Base-by-base conservation (phyloP, 2,329 filamentous ascomycete species). In the Lecanicillium sp. region DNA sequence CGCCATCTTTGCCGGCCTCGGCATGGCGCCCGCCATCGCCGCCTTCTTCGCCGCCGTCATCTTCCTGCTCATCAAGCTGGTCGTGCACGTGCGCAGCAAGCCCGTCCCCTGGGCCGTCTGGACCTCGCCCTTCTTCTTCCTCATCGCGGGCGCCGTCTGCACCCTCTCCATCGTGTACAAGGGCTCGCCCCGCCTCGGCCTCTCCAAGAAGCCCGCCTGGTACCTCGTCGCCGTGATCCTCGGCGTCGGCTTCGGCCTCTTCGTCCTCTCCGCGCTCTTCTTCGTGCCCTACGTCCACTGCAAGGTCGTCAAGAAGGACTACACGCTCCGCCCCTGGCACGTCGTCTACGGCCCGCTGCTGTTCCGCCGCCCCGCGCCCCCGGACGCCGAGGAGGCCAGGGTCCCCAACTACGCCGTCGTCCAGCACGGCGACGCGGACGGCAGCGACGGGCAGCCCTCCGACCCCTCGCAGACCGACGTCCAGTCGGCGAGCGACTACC, bases 121-220 rank as follows among this genome's bases (percentile, higher is more conserved):
- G 68, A 83, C 77, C 44, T 82, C 84, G 2, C 86, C 86, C 9
- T 79, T 86, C 68, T 90, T 83, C 70, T 90, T 90, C 75, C 78
- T 89, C 48, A 78, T 90, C 51, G 84, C 86, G 48, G 83, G 75
- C 48, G 87, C 83, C 50, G 68, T 90, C 58, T 87, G 84, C 68
- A 86, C 85, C 0, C 73, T 90, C 5, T 87, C 83, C 36, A 81
- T 90, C 57, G 85, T 90, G 56, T 89, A 87, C 77, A 89, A 90
- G 74, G 86, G 86, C 26, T 87, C 85, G 9, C 84, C 86, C 20
- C 81, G 72, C 51, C 75, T 87, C 24, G 74, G 75, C 19, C 70
- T 87, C 23, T 72, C 69, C 69, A 78, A 83, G 67, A 85, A 83
- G 72, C 82, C 85, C 2, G 64, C 66, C 8, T 82, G 77, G 75